phyloP scores from a whole-genome alignment of 306 rosid genomes.

The Prunus mume region DNA sequence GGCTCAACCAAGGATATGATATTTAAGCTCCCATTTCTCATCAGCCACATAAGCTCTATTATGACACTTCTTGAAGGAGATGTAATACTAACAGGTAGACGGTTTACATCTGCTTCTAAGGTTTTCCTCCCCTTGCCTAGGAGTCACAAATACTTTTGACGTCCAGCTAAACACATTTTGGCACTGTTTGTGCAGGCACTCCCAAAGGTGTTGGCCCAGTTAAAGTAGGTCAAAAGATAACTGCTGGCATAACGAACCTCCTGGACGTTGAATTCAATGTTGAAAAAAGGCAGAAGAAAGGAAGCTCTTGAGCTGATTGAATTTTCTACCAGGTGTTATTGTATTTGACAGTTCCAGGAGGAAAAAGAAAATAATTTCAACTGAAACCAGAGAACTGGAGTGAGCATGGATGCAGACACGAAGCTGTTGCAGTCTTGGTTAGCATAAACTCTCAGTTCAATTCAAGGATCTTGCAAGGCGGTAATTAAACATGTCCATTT shows the following conservation, averaged over 20 bases:
- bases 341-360: neutral
- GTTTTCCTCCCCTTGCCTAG: neutral
- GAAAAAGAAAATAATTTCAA: neutral
- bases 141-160: too few relatives aligned
- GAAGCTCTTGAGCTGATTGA: slow-evolving; percentile 14
- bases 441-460: neutral
- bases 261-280: slow-evolving; percentile 67
- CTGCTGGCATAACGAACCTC: slow-evolving; percentile 83
- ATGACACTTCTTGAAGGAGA: slow-evolving; percentile 95
- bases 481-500: neutral
- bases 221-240: slow-evolving; percentile 74
- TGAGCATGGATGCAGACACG: neutral
- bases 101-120: neutral
- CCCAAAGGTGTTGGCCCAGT: slow-evolving; percentile 96
- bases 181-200: slow-evolving; percentile 63
- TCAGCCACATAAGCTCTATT: slow-evolving; percentile 82
- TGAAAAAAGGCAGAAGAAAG: slow-evolving; percentile 44
- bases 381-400: neutral
- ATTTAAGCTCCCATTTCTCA: slow-evolving; percentile 83
- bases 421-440: neutral
- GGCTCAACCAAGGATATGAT: slow-evolving; percentile 97
- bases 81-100: slow-evolving; percentile 81
- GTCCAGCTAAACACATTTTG: slow-evolving; percentile 3
- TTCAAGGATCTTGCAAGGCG: neutral
- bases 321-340: neutral